Evolutionary conservation across 192 early-diverging fungal genomes (phyloP).

Genomic region (Backusella psychrophila): DNA sequence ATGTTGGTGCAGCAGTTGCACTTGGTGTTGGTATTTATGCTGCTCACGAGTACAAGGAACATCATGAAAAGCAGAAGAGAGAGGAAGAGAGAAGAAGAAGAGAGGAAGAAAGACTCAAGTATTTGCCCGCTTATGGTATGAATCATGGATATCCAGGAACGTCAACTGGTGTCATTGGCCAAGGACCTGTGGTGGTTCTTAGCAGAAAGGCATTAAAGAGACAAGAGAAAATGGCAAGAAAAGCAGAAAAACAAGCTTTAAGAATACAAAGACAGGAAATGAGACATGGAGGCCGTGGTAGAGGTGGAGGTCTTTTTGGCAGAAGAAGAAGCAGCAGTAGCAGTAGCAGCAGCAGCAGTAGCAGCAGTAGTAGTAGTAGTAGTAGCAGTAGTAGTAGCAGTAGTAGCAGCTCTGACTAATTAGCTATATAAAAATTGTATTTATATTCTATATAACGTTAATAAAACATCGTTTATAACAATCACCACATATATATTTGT

Average conservation of each 20-base stretch:
- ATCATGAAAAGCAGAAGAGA: constrained; percentile 19
- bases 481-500: not conserved
- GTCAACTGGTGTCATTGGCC: not conserved
- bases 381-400: not conserved
- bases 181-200: not conserved
- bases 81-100: constrained; percentile 12
- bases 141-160: not conserved
- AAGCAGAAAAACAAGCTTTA: not conserved
- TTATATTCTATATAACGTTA: not conserved
- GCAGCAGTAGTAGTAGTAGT: not conserved
- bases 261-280: not conserved
- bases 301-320: not conserved
- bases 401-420: not conserved
- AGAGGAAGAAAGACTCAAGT: constrained; percentile 5
- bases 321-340: not conserved
- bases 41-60: constrained; percentile 33
- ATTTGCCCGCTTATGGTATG: not conserved
- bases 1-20: constrained; percentile 35
- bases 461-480: not conserved
- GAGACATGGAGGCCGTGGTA: not conserved
- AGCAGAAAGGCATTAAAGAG: not conserved
- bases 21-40: constrained; percentile 29
- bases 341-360: not conserved
- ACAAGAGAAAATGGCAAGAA: not conserved
- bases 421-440: not conserved